phyloP scores from a whole-genome alignment of 352 stramenopile genomes.

The Globisporangium iwayamae region DNA sequence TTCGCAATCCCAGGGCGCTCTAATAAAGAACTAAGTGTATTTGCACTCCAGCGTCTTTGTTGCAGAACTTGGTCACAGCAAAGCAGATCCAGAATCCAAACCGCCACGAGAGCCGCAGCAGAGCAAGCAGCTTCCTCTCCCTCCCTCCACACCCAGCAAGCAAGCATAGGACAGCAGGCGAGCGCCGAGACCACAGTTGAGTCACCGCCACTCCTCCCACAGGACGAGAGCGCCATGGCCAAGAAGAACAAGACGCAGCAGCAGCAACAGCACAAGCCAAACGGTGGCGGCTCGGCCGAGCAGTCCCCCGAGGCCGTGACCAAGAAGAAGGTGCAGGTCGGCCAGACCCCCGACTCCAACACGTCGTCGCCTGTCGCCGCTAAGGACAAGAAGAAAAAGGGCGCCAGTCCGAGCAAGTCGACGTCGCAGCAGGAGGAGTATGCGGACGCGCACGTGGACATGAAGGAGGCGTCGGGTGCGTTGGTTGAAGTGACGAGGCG shows the following conservation, averaged over 20 bases:
- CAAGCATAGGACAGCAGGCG: slow-evolving; percentile 33
- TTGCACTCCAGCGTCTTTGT: too few species aligned
- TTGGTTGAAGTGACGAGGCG: neutral
- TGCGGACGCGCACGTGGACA: slow-evolving; percentile 15
- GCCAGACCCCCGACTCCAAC: slow-evolving; percentile 14
- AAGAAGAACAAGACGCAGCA: slow-evolving; percentile 51
- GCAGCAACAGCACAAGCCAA: slow-evolving; percentile 28
- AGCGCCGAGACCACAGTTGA: slow-evolving; percentile 18
- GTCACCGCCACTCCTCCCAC: neutral
- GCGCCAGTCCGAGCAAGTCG: slow-evolving; percentile 28
- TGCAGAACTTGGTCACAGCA: too few species aligned
- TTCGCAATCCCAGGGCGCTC: too few species aligned
- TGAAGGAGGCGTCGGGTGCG: slow-evolving; percentile 35
- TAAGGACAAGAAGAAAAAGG: slow-evolving; percentile 20
- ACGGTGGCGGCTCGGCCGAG: slow-evolving; percentile 10
- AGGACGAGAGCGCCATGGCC: slow-evolving; percentile 30
- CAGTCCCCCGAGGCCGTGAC: slow-evolving; percentile 12
- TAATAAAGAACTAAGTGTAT: too few species aligned
- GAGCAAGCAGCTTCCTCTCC: too few species aligned
- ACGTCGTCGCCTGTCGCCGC: slow-evolving; percentile 16
- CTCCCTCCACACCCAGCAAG: slow-evolving; percentile 9
- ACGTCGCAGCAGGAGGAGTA: slow-evolving; percentile 9
- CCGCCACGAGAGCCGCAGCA: neutral
- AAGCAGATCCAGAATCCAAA: too few species aligned
- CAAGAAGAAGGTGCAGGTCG: slow-evolving; percentile 12